These are phyloP conservation scores for Penicillium ochrochloron DNA, from an alignment of 495 filamentous ascomycete genomes.

Conservation along the genomic window DNA sequence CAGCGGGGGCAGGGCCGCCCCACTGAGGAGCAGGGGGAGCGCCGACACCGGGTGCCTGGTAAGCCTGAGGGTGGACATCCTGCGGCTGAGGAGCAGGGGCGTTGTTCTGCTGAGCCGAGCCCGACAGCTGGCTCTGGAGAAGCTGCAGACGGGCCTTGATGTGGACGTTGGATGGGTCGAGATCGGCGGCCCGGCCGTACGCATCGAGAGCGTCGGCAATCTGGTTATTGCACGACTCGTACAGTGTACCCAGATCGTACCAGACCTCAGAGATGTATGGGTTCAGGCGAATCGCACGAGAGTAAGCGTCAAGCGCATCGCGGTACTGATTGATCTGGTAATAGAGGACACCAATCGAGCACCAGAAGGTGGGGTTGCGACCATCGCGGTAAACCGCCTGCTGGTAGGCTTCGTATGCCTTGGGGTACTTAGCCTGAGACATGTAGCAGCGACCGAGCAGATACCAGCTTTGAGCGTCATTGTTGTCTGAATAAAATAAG, in stretches of 20 bases:
- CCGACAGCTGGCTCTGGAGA: conserved; percentile 75
- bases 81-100: conserved; percentile 76
- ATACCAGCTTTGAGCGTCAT: conserved; percentile 98
- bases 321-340: conserved; percentile 99
- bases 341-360: conserved; percentile 98
- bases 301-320: conserved; percentile 98
- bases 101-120: conserved; percentile 69
- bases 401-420: conserved; percentile 98
- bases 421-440: conserved; percentile 98
- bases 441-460: conserved; percentile 97
- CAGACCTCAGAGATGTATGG: conserved; percentile 99
- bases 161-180: conserved; percentile 90
- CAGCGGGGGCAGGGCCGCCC: conserved; percentile 62
- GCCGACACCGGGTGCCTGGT: conserved; percentile 72
- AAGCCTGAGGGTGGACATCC: conserved; percentile 85
- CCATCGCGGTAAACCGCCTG: conserved; percentile 99
- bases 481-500: conserved; percentile 65
- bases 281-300: conserved; percentile 94
- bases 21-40: conserved; percentile 84
- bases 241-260: conserved; percentile 98
- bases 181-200: conserved; percentile 90
- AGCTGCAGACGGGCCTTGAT: conserved; percentile 95
- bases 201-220: conserved; percentile 95
- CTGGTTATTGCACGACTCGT: conserved; percentile 99
- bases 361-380: conserved; percentile 99